Base-by-base conservation (phyloP, 306 rosid genomes). In the Lathyrus sativus region DNA sequence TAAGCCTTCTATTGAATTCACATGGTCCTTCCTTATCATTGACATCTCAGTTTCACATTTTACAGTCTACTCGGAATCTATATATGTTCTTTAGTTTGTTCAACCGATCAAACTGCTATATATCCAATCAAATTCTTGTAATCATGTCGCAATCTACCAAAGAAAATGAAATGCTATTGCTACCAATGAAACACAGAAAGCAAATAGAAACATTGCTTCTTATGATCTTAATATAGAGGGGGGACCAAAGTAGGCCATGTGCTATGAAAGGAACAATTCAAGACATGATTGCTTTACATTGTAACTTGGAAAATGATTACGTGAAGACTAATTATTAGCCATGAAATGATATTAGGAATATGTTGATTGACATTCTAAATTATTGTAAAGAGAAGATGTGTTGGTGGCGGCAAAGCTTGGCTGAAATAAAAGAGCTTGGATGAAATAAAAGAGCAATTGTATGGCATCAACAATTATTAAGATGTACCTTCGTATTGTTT, bases 1-100 rank as follows among this genome's bases (percentile, higher is more conserved):
- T 29, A 48, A 46, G 44, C 71, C 71, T 17, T 64, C 26, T 4
- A 74, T 55, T 24, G 13, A 7, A 62, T 50, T 43, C 39, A 62
- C 69, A 62, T 62, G 62, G 8, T n/a, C 41, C 54, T 26, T 2
- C 12, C 13, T 2, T 11, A n/a, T n/a, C 13, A 58, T 12, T 38
- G 70, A 15, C 22, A 15, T n/a, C 43, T 49, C 43, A 48, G 12
- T 37, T 26, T 60, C 48, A 13, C 51, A 44, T 58, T 38, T 42
- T 41, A 42, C 50, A 42, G 14, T 26, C 11, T 53, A 43, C 9
- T 11, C 35, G 15, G 48, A 49, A n/a, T 67, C 33, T 64, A 50
- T 31, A 22, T 24, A 13, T 24, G 10, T 11, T 33, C 9, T 55
- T 11, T 17, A 11, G 19, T 17, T 8, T 7, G 57, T 50, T 11